These are phyloP conservation scores for Chalciporus pseudorubinellus DNA, from an alignment of 768 basidiomycete genomes.

Conservation along the genomic window DNA sequence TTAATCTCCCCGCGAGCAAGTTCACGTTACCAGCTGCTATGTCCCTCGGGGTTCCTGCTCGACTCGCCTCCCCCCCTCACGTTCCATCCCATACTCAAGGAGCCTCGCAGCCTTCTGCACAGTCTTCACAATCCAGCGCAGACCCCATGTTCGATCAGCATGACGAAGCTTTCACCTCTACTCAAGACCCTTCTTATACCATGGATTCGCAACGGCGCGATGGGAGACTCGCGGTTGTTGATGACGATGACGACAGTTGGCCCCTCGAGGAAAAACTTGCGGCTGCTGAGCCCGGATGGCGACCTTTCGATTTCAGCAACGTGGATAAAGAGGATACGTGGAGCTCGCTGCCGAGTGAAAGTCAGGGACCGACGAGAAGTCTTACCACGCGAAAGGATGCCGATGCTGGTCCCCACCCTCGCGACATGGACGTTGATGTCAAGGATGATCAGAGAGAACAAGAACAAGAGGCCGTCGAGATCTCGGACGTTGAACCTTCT, in stretches of 20 bases:
- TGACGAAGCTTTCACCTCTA: constrained; percentile 46
- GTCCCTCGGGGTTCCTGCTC: constrained; percentile 43
- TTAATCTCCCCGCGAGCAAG: constrained; percentile 36
- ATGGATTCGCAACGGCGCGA: constrained; percentile 36
- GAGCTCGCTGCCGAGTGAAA: constrained; percentile 66
- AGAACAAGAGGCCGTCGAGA: constrained; percentile 27
- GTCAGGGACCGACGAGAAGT: constrained; percentile 38
- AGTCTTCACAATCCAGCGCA: constrained; percentile 55
- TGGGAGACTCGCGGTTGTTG: constrained; percentile 7
- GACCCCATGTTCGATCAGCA: constrained; percentile 51
- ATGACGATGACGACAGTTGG: constrained; percentile 70
- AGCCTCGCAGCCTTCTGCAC: constrained; percentile 40
- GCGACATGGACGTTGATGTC: constrained; percentile 12
- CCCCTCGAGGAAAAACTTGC: constrained; percentile 65
- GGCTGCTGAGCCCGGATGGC: constrained; percentile 55
- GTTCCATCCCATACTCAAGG: constrained; percentile 22
- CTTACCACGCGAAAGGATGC: constrained; percentile 14
- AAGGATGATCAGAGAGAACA: constrained; percentile 11
- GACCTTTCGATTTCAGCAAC: constrained; percentile 47
- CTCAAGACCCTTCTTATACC: constrained; percentile 59
- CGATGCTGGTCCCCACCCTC: not conserved
- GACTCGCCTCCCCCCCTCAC: constrained; percentile 28
- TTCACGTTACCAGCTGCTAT: constrained; percentile 46
- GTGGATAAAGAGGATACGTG: constrained; percentile 73
- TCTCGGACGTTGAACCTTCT: constrained; percentile 35